These are phyloP conservation scores for Castanea mollissima DNA, from an alignment of 306 rosid species.

Conservation along the genomic window DNA sequence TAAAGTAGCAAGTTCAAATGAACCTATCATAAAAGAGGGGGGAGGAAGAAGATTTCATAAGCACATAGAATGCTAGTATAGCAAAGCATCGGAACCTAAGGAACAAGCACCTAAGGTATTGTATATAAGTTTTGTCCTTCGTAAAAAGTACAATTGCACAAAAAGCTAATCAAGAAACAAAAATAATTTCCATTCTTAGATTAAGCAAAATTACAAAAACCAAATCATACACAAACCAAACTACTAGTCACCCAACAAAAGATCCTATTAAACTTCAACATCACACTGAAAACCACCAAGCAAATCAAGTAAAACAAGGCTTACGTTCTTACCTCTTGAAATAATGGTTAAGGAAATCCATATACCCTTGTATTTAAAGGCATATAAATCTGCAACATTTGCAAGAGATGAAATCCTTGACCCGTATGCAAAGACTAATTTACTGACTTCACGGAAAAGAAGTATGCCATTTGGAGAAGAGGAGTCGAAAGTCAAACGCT, in stretches of 20 bases:
- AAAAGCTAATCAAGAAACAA: too few species aligned
- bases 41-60: too few species aligned
- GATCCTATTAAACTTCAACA: background rate
- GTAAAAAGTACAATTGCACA: too few species aligned
- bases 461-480: conserved; percentile 99
- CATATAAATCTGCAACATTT: conserved; percentile 78
- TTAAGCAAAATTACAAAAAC: background rate
- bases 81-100: too few species aligned
- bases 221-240: background rate
- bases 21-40: too few species aligned
- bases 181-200: too few species aligned
- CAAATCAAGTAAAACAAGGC: conserved; percentile 6
- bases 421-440: conserved; percentile 90
- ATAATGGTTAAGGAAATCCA: conserved; percentile 87
- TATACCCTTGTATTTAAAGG: conserved; percentile 93
- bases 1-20: too few species aligned
- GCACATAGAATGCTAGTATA: too few species aligned
- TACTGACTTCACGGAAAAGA: conserved; percentile 98
- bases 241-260: background rate
- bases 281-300: background rate
- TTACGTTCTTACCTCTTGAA: conserved; percentile 65
- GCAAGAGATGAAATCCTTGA: conserved; percentile 92
- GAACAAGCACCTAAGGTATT: too few species aligned
- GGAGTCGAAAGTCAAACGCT: conserved; percentile 95
- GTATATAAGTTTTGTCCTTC: too few species aligned